Conservation (phyloP, 2,329 filamentous ascomycete genomes). For the Ascochyta koolunga region DNA sequence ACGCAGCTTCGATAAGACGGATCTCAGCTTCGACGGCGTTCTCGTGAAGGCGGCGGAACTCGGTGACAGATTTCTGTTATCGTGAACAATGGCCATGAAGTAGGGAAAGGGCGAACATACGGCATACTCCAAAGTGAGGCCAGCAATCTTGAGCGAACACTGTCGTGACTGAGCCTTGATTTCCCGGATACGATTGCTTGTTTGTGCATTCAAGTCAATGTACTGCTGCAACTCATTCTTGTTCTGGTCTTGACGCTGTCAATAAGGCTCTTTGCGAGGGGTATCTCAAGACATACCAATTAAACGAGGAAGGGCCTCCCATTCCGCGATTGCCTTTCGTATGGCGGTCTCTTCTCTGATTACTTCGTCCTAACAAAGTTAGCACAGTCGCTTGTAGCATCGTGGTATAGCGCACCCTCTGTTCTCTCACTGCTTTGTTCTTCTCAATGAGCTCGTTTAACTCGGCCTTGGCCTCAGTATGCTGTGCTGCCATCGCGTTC, state of each 20-base stretch:
- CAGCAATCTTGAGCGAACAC: constrained; percentile 48
- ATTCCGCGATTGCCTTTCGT: constrained; percentile 70
- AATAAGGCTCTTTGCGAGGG: constrained; percentile 14
- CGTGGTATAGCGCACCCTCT: constrained; percentile 7
- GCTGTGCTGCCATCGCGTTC: constrained; percentile 39
- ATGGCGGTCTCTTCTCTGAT: constrained; percentile 68
- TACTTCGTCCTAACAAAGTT: constrained; percentile 43
- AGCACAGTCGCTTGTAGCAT: background rate
- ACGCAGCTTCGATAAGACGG: constrained; percentile 77
- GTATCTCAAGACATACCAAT: constrained; percentile 60
- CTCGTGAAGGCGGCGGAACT: constrained; percentile 66
- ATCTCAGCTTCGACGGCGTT: constrained; percentile 73
- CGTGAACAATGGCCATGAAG: constrained; percentile 11
- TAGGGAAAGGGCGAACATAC: constrained; percentile 45
- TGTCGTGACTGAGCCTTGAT: constrained; percentile 52
- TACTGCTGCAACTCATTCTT: constrained; percentile 52
- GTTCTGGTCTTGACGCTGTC: constrained; percentile 47
- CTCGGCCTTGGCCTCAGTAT: constrained; percentile 20
- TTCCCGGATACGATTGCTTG: constrained; percentile 56
- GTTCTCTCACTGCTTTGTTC: constrained; percentile 7
- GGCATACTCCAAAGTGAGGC: constrained; percentile 59
- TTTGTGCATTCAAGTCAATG: constrained; percentile 40
- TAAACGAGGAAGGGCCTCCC: constrained; percentile 71
- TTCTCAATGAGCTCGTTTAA: constrained; percentile 26
- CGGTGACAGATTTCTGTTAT: constrained; percentile 63